Conservation (phyloP, 2,329 filamentous ascomycete genomes). For the Trichoderma sp. region DNA sequence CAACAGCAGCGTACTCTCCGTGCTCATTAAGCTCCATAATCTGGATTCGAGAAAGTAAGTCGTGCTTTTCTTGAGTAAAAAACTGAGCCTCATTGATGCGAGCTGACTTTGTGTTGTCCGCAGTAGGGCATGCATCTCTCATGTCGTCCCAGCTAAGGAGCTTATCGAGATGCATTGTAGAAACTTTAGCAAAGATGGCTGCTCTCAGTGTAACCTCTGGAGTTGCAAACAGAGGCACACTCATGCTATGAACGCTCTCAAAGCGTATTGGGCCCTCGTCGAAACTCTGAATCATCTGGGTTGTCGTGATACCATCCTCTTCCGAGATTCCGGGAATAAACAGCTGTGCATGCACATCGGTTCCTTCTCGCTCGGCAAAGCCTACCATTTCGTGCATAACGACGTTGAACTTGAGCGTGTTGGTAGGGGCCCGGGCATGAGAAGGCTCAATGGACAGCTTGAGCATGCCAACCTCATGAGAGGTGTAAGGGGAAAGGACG, state of each 20-base stretch:
- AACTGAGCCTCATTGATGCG: slow-evolving; percentile 91
- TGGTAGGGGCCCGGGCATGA: slow-evolving; percentile 86
- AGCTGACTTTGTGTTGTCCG: slow-evolving; percentile 59
- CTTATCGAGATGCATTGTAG: slow-evolving; percentile 93
- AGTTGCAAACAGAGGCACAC: slow-evolving; percentile 74
- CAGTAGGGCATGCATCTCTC: slow-evolving; percentile 72
- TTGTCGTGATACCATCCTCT: slow-evolving; percentile 89
- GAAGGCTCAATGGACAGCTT: slow-evolving; percentile 91
- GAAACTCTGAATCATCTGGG: slow-evolving; percentile 90
- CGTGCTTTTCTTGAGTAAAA: slow-evolving; percentile 89
- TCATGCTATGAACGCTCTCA: slow-evolving; percentile 98
- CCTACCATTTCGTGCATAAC: slow-evolving; percentile 96
- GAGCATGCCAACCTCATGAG: slow-evolving; percentile 86
- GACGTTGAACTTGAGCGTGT: slow-evolving; percentile 95
- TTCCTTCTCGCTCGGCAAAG: slow-evolving; percentile 94
- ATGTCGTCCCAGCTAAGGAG: slow-evolving; percentile 99
- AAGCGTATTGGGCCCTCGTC: slow-evolving; percentile 92
- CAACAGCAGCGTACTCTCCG: slow-evolving; percentile 88
- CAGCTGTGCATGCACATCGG: slow-evolving; percentile 94
- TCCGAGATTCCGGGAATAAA: slow-evolving; percentile 91
- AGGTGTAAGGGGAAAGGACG: slow-evolving; percentile 89
- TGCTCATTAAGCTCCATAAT: slow-evolving; percentile 90
- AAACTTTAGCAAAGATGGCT: slow-evolving; percentile 89
- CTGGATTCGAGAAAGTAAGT: slow-evolving; percentile 85
- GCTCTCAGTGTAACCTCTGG: slow-evolving; percentile 77